Evolutionary conservation across 306 rosid species (phyloP), one percentile per base, ranked within the genome.

Genomic region (Cucurbita pepo): DNA sequence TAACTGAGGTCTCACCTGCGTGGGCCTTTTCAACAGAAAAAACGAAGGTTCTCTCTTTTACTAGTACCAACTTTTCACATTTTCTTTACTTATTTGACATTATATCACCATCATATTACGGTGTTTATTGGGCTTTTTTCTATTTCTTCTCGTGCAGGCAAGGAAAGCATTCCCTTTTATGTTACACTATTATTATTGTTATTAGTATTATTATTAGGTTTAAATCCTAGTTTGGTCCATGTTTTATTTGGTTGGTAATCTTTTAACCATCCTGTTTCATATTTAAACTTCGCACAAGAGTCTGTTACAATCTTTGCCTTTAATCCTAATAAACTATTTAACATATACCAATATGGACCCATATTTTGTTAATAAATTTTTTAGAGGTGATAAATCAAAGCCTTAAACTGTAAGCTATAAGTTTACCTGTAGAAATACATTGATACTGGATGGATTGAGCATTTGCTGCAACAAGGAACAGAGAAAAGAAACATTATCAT

Each of bases 1-100:
- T 89, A 76, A 86, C 95, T 18, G 96, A 91, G 11, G 58, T 95
- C 65, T 89, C 95, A 72, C 99, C 96, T 62, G 71, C 75, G 21
- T 88, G 97, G 91, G 99, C 85, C 25, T 81, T 79, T 83, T 85
- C 92, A 47, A 82, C 87, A 11, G 99, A 95, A 82, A 82, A 85
- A 85, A 91, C 99, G 58, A 91, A 95, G 99, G 99, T 95, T 76
- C 57, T 71, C 22, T 66, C 75, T 22, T 73, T 16, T 56, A 8
- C 65, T 25, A 56, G 10, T 73, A 14, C 76, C 64, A 1, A 19
- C 5, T 72, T 34, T 43, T 65, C 53, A 43, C 53, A 65, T 6
- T 65, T 43, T n/a, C 71, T 44, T 6, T 19, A 43, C 53, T 21
- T 43, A n/a, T 10, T 37, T 43, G 54, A 65, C 54, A 41, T 43